Evolutionary conservation across 768 basidiomycete genomes (phyloP).

Genomic region (Tylopilus subfusipes): DNA sequence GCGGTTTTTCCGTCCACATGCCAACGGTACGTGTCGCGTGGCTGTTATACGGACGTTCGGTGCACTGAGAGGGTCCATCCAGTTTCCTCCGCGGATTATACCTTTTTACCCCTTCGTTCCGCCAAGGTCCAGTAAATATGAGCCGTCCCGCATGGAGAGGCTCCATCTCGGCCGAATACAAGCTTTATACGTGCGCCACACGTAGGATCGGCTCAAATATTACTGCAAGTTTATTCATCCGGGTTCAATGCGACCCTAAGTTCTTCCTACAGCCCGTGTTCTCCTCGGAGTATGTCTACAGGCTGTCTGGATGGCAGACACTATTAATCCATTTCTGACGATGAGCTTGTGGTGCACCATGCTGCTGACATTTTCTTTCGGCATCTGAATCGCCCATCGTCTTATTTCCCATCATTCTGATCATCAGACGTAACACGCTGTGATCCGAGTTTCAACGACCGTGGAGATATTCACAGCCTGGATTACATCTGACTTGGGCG

Average conservation of each 20-base stretch:
- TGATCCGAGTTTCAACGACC: background rate
- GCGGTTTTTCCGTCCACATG: background rate
- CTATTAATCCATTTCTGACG: background rate
- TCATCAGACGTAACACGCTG: background rate
- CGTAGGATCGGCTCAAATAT: background rate
- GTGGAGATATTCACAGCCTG: background rate
- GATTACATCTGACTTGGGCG: background rate
- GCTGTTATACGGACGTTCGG: background rate
- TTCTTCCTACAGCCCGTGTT: background rate
- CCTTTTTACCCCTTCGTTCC: background rate
- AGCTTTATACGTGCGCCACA: background rate
- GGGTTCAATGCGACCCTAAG: background rate
- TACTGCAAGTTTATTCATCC: background rate
- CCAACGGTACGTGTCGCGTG: background rate
- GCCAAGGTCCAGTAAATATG: too few relatives aligned
- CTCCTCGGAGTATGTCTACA: slow-evolving; percentile 3
- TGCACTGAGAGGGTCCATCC: background rate
- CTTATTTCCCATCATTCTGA: background rate
- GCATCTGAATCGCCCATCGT: background rate
- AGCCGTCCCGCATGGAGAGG: background rate
- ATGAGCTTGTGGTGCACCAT: background rate
- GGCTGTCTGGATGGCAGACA: background rate
- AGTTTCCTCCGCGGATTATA: background rate
- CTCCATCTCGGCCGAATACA: background rate
- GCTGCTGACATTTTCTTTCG: background rate